Evolutionary conservation across 2,329 filamentous ascomycete species (phyloP).

Genomic region (Achaetomium macrosporum): DNA sequence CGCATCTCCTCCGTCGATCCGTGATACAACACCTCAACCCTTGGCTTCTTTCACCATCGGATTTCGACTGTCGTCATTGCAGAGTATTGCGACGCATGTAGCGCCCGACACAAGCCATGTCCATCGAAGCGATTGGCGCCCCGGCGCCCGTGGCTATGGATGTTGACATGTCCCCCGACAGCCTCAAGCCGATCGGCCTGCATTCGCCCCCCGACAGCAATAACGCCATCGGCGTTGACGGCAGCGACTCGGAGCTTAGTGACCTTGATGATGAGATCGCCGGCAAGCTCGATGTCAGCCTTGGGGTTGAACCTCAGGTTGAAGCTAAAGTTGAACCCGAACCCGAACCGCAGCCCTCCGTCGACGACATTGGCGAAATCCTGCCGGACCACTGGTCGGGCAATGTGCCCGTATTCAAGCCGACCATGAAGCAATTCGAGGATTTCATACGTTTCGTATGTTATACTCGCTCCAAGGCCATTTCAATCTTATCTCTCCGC

Average conservation of each 20-base stretch:
- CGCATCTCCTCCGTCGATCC: constrained; percentile 15
- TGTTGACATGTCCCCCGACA: constrained; percentile 25
- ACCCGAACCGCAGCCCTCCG: constrained; percentile 19
- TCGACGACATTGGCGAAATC: constrained; percentile 65
- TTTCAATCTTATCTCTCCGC: constrained; percentile 13
- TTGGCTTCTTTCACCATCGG: constrained; percentile 1
- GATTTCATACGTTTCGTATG: constrained; percentile 87
- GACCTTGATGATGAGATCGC: constrained; percentile 56
- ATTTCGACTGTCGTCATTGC: constrained; percentile 14
- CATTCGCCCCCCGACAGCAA: constrained; percentile 62
- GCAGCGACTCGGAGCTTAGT: constrained; percentile 60
- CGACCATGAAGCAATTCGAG: constrained; percentile 89
- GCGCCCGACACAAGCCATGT: constrained; percentile 43
- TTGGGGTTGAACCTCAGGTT: background rate
- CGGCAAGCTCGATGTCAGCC: constrained; percentile 31
- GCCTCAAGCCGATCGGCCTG: constrained; percentile 43
- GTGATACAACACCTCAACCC: constrained; percentile 8
- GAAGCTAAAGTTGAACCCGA: background rate
- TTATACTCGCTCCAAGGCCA: constrained; percentile 16
- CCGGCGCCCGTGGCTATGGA: constrained; percentile 33
- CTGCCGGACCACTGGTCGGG: constrained; percentile 86
- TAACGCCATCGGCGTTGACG: constrained; percentile 52
- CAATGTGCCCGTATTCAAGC: constrained; percentile 88
- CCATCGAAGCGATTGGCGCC: constrained; percentile 49
- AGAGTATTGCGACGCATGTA: constrained; percentile 37